Evolutionary conservation across 768 basidiomycete genomes (phyloP).

Genomic region (Tylopilus felleus): DNA sequence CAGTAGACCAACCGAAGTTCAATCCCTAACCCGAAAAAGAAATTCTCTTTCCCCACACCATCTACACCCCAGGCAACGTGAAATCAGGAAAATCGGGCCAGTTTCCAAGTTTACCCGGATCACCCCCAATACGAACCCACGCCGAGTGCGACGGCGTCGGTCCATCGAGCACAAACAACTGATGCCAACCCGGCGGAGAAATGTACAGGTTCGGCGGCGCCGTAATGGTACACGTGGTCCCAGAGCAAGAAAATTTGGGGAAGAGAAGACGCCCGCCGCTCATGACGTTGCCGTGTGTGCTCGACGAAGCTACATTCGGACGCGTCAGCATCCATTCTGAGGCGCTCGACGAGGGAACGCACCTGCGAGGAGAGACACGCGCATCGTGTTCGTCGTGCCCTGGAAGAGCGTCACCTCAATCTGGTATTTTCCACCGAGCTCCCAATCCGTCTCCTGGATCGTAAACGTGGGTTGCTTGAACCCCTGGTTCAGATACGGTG

Average conservation of each 20-base stretch:
- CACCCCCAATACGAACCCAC: slow-evolving; percentile 79
- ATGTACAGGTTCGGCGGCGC: slow-evolving; percentile 69
- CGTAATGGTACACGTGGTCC: slow-evolving; percentile 73
- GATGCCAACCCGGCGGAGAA: slow-evolving; percentile 74
- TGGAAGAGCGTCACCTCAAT: slow-evolving; percentile 46
- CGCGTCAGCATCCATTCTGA: too few relatives aligned
- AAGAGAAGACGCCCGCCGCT: slow-evolving; percentile 63
- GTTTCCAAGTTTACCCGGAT: slow-evolving; percentile 64
- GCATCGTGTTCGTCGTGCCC: slow-evolving; percentile 45
- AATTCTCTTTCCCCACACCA: too few relatives aligned
- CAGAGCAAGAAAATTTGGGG: slow-evolving; percentile 66
- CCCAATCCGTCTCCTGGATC: slow-evolving; percentile 60
- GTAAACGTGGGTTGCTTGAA: slow-evolving; percentile 57
- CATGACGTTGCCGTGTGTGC: slow-evolving; percentile 78
- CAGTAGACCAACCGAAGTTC: too few relatives aligned
- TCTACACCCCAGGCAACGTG: slow-evolving; percentile 54
- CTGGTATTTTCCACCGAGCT: slow-evolving; percentile 47
- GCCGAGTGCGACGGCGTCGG: slow-evolving; percentile 72
- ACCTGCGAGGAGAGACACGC: slow-evolving; percentile 65
- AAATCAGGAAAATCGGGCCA: slow-evolving; percentile 75
- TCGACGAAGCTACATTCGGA: slow-evolving; percentile 52
- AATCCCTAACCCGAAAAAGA: too few relatives aligned
- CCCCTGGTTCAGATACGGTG: slow-evolving; percentile 53
- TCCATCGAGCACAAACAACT: slow-evolving; percentile 73
- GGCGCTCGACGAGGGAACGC: not conserved